Base-by-base conservation (phyloP, 2,329 filamentous ascomycete genomes). In the Venturia pyrina region DNA sequence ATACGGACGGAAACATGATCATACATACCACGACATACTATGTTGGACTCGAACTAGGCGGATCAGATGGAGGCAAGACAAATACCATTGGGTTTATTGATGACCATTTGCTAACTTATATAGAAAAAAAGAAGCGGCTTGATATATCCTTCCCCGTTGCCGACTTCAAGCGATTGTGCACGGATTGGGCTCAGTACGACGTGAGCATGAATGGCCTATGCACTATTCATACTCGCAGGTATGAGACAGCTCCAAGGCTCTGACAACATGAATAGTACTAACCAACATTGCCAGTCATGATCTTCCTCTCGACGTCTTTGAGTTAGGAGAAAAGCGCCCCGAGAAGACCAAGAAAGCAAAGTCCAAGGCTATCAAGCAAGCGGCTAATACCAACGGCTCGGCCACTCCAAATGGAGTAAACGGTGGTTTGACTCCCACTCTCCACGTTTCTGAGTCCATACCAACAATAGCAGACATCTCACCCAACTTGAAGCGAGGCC, bases 1-100 rank as follows among this genome's bases (percentile, higher is more conserved):
- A 59, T 59, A 32, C 53, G 17, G 64, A 56, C 7, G 64, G 53
- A 19, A 62, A 79, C 34, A 77, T 79, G 67, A 76, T 78, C 59
- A 78, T 98, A 37, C 96, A 90, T 74, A 98, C 93, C 0, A 92
- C 91, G 32, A 97, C 93, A 1, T 93, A 93, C 75, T 99, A 98
- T 74, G 91, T 99, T 73, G 95, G 95, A 44, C 82, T 98, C 61
- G 89, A 93, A 71, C 78, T 97, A 65, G 82, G 53, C 53, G 53
- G 83, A 46, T 84, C 88, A 80, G 46, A 59, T 28, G 32, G 40
- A 24, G 88, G 90, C 91, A 82, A 74, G 85, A 59, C 53, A 59
- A 19, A 19, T 15, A 5, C 5, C 17, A 15, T 53, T 24, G 21
- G 21, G 21, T 8, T 8, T 13, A 1, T 53, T 53, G 21, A 24